These are phyloP conservation scores for Chalara sp. DNA, from an alignment of 2,329 filamentous ascomycete genomes.

Conservation along the genomic window DNA sequence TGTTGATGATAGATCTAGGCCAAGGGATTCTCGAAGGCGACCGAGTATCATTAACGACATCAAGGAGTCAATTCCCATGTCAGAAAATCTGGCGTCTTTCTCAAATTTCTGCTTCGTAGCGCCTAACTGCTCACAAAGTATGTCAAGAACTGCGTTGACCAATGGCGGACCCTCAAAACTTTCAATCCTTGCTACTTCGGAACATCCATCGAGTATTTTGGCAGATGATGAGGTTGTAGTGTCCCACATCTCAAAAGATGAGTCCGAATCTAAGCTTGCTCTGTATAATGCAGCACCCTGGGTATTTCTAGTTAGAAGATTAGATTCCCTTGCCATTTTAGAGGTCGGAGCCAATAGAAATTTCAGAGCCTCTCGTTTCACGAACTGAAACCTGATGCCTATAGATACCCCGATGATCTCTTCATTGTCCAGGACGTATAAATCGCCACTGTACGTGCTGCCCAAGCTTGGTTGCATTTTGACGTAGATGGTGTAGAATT, in stretches of 20 bases:
- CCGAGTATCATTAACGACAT: background rate
- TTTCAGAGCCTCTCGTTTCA: slow-evolving; percentile 30
- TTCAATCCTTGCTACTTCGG: background rate
- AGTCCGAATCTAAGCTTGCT: background rate
- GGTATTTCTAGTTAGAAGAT: slow-evolving; percentile 46
- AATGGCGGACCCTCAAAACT: too few species aligned
- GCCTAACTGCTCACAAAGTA: background rate
- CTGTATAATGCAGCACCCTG: background rate
- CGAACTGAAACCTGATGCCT: slow-evolving; percentile 31
- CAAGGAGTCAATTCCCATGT: background rate
- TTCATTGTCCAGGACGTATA: slow-evolving; percentile 30
- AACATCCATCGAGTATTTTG: background rate
- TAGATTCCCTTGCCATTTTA: slow-evolving; percentile 25
- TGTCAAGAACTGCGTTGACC: background rate
- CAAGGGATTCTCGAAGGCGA: background rate
- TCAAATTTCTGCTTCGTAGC: background rate
- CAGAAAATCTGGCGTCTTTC: background rate
- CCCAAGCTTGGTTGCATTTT: slow-evolving; percentile 26
- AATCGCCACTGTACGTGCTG: slow-evolving; percentile 27
- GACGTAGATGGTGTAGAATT: slow-evolving; percentile 17
- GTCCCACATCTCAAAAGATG: background rate
- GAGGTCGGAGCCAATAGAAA: slow-evolving; percentile 42
- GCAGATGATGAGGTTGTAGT: background rate
- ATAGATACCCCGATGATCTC: slow-evolving; percentile 28
- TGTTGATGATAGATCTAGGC: background rate